Evolutionary conservation across 208 protist genomes (phyloP), one percentile per base, ranked within the genome.

Genomic region (Acanthamoeba polyphaga): DNA sequence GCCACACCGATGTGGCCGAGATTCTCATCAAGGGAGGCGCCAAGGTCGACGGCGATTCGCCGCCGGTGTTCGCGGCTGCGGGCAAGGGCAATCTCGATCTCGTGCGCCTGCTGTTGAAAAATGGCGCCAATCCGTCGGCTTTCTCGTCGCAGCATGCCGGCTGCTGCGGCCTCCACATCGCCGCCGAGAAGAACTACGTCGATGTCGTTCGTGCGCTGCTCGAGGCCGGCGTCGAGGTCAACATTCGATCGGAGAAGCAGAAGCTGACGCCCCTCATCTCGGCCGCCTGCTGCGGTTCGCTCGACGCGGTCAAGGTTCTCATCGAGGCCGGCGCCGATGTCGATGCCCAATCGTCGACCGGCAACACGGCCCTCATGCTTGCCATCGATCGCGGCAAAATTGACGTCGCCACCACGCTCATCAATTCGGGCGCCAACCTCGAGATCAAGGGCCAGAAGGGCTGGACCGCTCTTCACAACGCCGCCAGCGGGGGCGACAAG

Each of bases 231-330:
- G 92, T 87, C 15, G 92, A 94, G 49, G 74, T 94, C 46, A 94
- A 94, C 90, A 82, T 82, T 46, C 68, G 62, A 19, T 84, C 68
- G 13, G 70, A 82, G 22, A 94, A 94, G 90, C 68, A 82, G 49
- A 82, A 94, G 24, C 60, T 92, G n/a, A 94, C 90, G 13, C 68
- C 90, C 10, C 90, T 94, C 90, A 94, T 94, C 70, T 94, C 90
- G 68, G 87, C 87, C 32, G 53, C 87, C 38, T 92, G 87, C 60
- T 92, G 87, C 62, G 90, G 90, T n/a, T 70, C 51, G n/a, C 51
- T 94, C 24, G 90, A 84, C 3, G 62, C 68, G 32, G 90, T 94
- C 13, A 29, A 82, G 46, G 70, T 51, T 27, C 90, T 94, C 32
- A 58, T 94, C 29, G 51, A 76, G 49, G 90, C 90, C 19, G 90